phyloP scores from a whole-genome alignment of 768 basidiomycete genomes.

The Agaricus blazei region DNA sequence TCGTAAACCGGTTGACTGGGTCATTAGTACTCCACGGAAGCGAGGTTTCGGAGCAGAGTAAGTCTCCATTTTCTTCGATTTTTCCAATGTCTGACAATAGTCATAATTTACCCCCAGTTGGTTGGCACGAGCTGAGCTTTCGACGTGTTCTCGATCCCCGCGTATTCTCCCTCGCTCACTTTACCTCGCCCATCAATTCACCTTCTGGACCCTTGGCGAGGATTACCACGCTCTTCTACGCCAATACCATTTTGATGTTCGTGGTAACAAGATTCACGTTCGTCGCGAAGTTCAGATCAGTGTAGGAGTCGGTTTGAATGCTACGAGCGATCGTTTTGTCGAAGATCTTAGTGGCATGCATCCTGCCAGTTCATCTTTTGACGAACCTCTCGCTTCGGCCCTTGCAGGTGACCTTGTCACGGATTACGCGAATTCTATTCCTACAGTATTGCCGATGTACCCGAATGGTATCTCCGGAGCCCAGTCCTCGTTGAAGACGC shows the following conservation, averaged over 20 bases:
- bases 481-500: neutral
- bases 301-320: slow-evolving; percentile 17
- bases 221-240: slow-evolving; percentile 79
- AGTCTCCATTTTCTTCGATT: slow-evolving; percentile 15
- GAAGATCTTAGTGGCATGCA: slow-evolving; percentile 33
- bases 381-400: slow-evolving; percentile 75
- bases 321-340: slow-evolving; percentile 41
- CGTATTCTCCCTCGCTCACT: slow-evolving; percentile 66
- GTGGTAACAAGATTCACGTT: slow-evolving; percentile 60
- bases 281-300: slow-evolving; percentile 51
- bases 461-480: slow-evolving; percentile 60
- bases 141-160: slow-evolving; percentile 58
- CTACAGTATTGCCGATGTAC: slow-evolving; percentile 64
- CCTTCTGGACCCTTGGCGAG: slow-evolving; percentile 69
- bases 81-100: slow-evolving; percentile 1
- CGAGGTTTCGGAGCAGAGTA: slow-evolving; percentile 27
- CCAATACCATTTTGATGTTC: slow-evolving; percentile 53
- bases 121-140: slow-evolving; percentile 79
- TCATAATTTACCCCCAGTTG: slow-evolving; percentile 36
- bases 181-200: slow-evolving; percentile 83
- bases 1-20: slow-evolving; percentile 24
- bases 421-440: slow-evolving; percentile 31
- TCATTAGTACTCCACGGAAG: slow-evolving; percentile 1
- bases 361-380: slow-evolving; percentile 52
- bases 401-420: slow-evolving; percentile 57